Conservation (phyloP, 345 rosid genomes). For the Triadica sebifera region DNA sequence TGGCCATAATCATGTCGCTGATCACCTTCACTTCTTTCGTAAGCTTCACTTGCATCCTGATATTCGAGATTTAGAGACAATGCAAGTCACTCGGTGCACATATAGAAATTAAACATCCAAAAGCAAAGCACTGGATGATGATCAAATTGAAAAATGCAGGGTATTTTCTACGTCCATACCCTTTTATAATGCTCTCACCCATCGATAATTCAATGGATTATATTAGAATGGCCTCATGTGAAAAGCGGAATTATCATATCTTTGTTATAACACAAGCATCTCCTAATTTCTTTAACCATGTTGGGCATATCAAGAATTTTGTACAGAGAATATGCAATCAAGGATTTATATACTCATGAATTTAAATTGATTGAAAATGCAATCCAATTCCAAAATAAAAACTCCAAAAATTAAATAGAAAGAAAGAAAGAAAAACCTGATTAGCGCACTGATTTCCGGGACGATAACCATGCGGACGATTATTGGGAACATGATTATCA, state of each 20-base stretch:
- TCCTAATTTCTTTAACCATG: too few relatives aligned
- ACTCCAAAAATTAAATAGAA: neutral
- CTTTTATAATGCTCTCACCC: neutral
- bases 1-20: conserved; percentile 21
- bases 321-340: too few relatives aligned
- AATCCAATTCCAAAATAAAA: neutral
- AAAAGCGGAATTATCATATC: too few relatives aligned
- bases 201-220: neutral
- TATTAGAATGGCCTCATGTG: too few relatives aligned
- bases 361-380: neutral
- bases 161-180: neutral
- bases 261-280: too few relatives aligned
- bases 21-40: conserved; percentile 28
- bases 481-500: conserved; percentile 17
- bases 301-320: too few relatives aligned
- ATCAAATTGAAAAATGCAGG: too few relatives aligned
- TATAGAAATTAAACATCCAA: neutral
- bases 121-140: neutral
- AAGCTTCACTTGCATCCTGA: conserved; percentile 32
- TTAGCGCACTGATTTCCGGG: conserved; percentile 22
- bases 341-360: neutral
- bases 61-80: neutral
- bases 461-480: conserved; percentile 9
- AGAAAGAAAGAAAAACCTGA: conserved; percentile 26
- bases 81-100: neutral